phyloP scores from a whole-genome alignment of 441 rosid species.

The Theobroma grandiflorum region DNA sequence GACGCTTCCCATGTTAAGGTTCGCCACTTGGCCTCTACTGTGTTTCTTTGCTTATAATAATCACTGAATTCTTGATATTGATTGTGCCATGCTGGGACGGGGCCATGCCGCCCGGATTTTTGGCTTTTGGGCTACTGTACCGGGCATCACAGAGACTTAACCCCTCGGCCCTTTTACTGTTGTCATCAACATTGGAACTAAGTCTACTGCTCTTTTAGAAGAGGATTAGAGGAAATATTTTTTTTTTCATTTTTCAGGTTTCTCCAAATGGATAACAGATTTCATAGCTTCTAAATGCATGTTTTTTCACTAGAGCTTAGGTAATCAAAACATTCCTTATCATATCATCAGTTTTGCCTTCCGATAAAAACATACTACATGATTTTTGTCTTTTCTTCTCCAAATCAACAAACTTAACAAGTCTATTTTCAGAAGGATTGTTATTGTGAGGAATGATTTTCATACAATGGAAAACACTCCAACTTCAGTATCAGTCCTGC shows the following conservation, averaged over 20 bases:
- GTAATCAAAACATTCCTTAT: background rate
- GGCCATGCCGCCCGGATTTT: background rate
- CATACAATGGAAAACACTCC: background rate
- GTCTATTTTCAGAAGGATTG: background rate
- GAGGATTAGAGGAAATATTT: background rate
- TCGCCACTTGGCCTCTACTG: background rate
- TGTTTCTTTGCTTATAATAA: background rate
- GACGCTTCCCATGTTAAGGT: background rate
- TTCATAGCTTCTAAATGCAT: conserved; percentile 2
- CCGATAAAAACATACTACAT: background rate
- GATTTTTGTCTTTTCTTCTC: background rate
- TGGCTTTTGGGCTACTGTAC: background rate
- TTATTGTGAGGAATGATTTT: background rate
- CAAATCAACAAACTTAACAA: conserved; percentile 4
- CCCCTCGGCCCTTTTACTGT: background rate
- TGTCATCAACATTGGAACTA: background rate
- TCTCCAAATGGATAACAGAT: background rate
- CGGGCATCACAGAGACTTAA: background rate
- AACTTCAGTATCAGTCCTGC: conserved; percentile 33
- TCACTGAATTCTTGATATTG: background rate
- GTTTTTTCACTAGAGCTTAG: background rate
- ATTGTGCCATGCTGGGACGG: background rate
- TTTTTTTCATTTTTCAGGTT: background rate
- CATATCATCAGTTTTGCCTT: background rate
- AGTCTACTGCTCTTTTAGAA: background rate